Base-by-base conservation (phyloP, 2,329 filamentous ascomycete species). In the Fusarium avenaceum region DNA sequence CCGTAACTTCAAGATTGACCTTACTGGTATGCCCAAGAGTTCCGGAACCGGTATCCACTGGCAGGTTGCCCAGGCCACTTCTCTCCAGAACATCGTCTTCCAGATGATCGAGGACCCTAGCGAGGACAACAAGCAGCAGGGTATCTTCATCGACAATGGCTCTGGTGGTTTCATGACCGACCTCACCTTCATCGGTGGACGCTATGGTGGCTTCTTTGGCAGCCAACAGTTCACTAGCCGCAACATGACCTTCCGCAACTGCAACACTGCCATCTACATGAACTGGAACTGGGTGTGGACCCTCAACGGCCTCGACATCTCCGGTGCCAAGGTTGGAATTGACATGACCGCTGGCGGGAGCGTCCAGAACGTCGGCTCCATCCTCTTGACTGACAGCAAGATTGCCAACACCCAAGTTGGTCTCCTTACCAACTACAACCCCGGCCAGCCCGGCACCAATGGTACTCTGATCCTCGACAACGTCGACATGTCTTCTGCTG, bases 271-370 rank as follows among this genome's bases (percentile, higher is more conserved):
- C 65, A 89, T 97, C 67, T 93, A 87, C 81, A 91, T 96, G 89
- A 94, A 94, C 83, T 97, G 93, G 93, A 92, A 95, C 82, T 97
- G 93, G 93, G 84, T 89, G 19, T 96, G 92, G 90, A 89, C 90
- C 44, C 88, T 96, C 80, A 93, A 95, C 76, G 91, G 87, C 35
- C 72, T 96, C 38, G 85, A 81, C 45, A 92, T 96, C 79, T 89
- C 93, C 77, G 88, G 90, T 76, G 92, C 90, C 76, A 81, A 83
- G n/a, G 80, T 94, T 39, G 93, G 92, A 56, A 82, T 96, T 66
- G 91, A 96, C 79, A 93, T 97, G 89, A 87, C 90, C 53, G 87
- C 86, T 70, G 86, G 88, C 48, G 87, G 84, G 26, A 77, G 82
- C n/a, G 71, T 75, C 71, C 92, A 96, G 81, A 91, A 89, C 13